Evolutionary conservation across 306 rosid species (phyloP).

Genomic region (Comarum palustre): DNA sequence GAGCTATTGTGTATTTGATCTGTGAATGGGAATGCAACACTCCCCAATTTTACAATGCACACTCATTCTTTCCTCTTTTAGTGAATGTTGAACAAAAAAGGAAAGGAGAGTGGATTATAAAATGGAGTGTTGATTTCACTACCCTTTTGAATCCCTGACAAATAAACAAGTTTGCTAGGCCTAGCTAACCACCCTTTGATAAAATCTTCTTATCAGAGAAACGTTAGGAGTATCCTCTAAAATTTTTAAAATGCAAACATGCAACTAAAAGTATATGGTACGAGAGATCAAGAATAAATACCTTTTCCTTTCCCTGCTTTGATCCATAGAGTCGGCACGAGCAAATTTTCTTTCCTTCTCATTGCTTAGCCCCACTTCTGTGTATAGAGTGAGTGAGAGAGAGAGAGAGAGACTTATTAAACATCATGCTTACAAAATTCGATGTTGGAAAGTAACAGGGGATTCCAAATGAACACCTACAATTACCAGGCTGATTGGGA

Average conservation of each 20-base stretch:
- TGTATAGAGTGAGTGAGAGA: neutral
- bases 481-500: neutral
- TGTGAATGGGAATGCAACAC: too few relatives aligned
- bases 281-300: conserved; percentile 34
- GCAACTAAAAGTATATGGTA: neutral
- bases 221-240: neutral
- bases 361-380: conserved; percentile 46
- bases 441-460: neutral
- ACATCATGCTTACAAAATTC: neutral
- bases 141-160: neutral
- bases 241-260: neutral
- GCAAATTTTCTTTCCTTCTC: conserved; percentile 41
- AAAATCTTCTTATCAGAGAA: neutral
- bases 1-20: neutral
- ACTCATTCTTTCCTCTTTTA: too few relatives aligned
- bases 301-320: conserved; percentile 52
- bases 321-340: conserved; percentile 30
- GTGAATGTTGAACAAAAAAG: too few relatives aligned
- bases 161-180: neutral
- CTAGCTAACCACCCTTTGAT: neutral
- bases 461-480: neutral
- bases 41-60: too few relatives aligned
- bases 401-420: neutral
- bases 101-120: too few relatives aligned
- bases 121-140: too few relatives aligned